A percentile compares a stretch with the other conserved stretches of the same genome.
Evolutionary conservation across 441 rosid genomes (phyloP).

Genomic region (Adansonia rubrostipa): DNA sequence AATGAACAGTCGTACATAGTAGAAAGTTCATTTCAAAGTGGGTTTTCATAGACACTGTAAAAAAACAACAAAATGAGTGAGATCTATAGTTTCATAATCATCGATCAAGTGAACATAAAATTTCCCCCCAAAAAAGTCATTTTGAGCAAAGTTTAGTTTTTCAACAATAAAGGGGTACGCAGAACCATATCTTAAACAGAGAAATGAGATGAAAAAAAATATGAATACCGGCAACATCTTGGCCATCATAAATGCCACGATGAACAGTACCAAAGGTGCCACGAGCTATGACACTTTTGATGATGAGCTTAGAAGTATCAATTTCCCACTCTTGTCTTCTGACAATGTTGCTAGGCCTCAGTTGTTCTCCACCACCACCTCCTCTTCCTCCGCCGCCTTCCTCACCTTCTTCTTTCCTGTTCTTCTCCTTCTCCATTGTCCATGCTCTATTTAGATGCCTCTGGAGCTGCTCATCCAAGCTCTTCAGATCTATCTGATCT

Average conservation of each 20-base stretch:
- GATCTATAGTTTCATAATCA: background rate
- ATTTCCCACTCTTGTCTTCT: constrained; percentile 89
- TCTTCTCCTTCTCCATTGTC: constrained; percentile 76
- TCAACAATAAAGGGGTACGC: constrained; percentile 21
- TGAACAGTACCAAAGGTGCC: constrained; percentile 96
- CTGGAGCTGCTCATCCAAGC: constrained; percentile 64
- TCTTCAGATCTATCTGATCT: constrained; percentile 89
- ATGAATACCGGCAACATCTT: constrained; percentile 85
- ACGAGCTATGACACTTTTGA: constrained; percentile 80
- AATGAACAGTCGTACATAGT: no score
- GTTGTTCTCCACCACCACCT: constrained; percentile 19
- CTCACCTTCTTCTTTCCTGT: constrained; percentile 45
- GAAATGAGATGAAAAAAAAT: constrained; percentile 24
- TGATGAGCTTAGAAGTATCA: constrained; percentile 78
- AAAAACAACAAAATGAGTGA: no score
- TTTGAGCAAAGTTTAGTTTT: constrained; percentile 23
- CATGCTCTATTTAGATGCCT: constrained; percentile 57
- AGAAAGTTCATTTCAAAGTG: background rate
- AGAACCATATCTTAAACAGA: background rate
- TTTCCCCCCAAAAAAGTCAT: background rate
- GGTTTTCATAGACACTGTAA: background rate
- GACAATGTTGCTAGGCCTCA: constrained; percentile 28
- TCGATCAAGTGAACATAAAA: background rate
- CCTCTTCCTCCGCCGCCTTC: constrained; percentile 13
- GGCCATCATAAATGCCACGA: constrained; percentile 88